Conservation (phyloP, 345 rosid genomes). For the Iberis pinnata region DNA sequence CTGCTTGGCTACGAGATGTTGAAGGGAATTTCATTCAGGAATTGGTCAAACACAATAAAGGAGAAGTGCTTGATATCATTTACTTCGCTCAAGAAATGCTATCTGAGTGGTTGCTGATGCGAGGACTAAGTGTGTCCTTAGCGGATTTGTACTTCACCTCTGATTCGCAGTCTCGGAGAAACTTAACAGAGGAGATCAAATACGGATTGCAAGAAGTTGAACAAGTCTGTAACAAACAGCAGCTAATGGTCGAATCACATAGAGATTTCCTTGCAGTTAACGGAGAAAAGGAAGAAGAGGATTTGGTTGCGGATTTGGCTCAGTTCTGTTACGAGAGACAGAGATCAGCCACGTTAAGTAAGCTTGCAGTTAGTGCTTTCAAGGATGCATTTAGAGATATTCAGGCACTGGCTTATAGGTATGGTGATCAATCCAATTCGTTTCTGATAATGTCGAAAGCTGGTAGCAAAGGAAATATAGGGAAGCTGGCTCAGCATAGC, state of each 20-base stretch:
- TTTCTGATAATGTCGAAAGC: constrained; percentile 73
- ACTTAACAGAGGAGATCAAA: constrained; percentile 58
- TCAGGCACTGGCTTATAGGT: constrained; percentile 55
- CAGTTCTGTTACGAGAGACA: constrained; percentile 58
- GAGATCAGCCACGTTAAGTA: constrained; percentile 65
- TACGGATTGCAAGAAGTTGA: constrained; percentile 66
- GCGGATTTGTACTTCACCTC: constrained; percentile 61
- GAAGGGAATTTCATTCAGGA: constrained; percentile 67
- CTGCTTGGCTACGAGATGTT: constrained; percentile 65
- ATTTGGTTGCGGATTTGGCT: constrained; percentile 34
- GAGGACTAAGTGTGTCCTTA: constrained; percentile 81
- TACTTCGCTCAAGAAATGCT: constrained; percentile 68
- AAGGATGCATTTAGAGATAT: constrained; percentile 67
- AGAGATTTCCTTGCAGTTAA: constrained; percentile 49
- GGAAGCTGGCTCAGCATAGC: constrained; percentile 78
- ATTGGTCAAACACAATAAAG: constrained; percentile 41
- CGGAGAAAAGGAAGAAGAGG: constrained; percentile 33
- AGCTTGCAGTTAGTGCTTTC: constrained; percentile 68
- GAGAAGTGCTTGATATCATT: constrained; percentile 53
- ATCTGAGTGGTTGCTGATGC: constrained; percentile 71
- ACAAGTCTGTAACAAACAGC: constrained; percentile 50
- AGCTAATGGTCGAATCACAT: constrained; percentile 62
- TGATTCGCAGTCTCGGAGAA: constrained; percentile 40
- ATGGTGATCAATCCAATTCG: constrained; percentile 55
- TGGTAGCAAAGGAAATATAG: constrained; percentile 88